Evolutionary conservation across 2,329 filamentous ascomycete species (phyloP), one percentile per base, ranked within the genome.

Genomic region (Diplodia intermedia): DNA sequence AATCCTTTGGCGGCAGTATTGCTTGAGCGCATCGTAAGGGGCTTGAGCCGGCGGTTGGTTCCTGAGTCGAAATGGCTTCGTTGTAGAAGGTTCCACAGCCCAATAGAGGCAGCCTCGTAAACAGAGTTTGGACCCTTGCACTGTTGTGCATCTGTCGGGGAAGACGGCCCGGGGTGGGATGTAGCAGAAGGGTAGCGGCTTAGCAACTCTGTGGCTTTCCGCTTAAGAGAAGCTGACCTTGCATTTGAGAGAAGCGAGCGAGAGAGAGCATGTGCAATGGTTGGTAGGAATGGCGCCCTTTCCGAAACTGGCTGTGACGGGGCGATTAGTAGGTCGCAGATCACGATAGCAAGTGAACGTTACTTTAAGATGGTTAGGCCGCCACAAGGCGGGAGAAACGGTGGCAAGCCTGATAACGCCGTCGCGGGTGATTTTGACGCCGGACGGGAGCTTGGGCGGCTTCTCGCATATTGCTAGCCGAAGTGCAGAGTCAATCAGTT

Each of bases 381-480:
- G 76, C 78, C 79, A 84, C 33, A 83, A 54, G 4, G 73, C 69
- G 3, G 82, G 82, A 47, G 76, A 78, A 6, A 82, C 63, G 47
- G 78, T 74, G 47, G 77, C 73, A 3, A 84, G 74, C 52, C 74
- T 74, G 47, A 73, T 69, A 12, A 77, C 77, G 15, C 77, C 77
- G 29, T 71, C 79, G 33, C 75, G 73, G 62, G 72, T 75, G 18
- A 80, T 54, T 29, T 74, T 77, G 8, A 79, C 53, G 9, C 74
- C 74, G 23, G 68, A 69, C 9, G 50, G 52, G 9, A 63, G 57
- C 40, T 70, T 75, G 26, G 61, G 72, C 5, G 76, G 55, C 47
- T 69, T 72, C n/a, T 74, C 71, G 38, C 72, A 72, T 5, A 82
- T 75, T 5, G 78, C 76, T 14, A 79, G 66, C 18, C 78, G 76